Conservation (phyloP, 805 yeast species). For the Barnettozyma wickerhamii region DNA sequence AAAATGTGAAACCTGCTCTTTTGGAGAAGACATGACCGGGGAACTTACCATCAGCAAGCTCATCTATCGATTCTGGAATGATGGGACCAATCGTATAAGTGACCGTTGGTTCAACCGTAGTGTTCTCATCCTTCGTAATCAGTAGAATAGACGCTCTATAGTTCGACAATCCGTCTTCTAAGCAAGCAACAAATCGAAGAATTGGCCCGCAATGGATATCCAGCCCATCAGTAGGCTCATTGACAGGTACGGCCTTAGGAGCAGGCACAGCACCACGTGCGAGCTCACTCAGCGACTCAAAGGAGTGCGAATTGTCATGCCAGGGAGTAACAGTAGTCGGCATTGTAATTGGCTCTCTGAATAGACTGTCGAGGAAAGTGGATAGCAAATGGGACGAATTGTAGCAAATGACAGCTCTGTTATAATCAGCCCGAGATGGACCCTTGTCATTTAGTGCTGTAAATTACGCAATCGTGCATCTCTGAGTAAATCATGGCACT, state of each 20-base stretch:
- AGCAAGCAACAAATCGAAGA: constrained; percentile 59
- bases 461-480: no score
- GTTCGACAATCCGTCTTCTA: constrained; percentile 42
- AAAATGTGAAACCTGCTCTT: constrained; percentile 50
- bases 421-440: no score
- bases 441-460: no score
- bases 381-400: no score
- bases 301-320: background rate
- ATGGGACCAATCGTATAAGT: constrained; percentile 27
- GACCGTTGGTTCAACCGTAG: constrained; percentile 32
- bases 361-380: no score
- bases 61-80: constrained; percentile 10
- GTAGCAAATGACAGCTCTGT: no score
- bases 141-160: constrained; percentile 71
- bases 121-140: constrained; percentile 40
- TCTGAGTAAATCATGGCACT: no score
- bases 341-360: no score
- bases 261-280: constrained; percentile 9
- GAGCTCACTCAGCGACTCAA: background rate
- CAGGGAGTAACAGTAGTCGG: no score
- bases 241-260: constrained; percentile 10
- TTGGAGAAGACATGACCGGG: constrained; percentile 40
- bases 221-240: constrained; percentile 23
- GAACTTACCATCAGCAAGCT: constrained; percentile 38
- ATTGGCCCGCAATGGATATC: constrained; percentile 74